A percentile compares a stretch with the other conserved stretches of the same genome.
Evolutionary conservation across 345 rosid genomes (phyloP).

Genomic region (Luvunga scandens): DNA sequence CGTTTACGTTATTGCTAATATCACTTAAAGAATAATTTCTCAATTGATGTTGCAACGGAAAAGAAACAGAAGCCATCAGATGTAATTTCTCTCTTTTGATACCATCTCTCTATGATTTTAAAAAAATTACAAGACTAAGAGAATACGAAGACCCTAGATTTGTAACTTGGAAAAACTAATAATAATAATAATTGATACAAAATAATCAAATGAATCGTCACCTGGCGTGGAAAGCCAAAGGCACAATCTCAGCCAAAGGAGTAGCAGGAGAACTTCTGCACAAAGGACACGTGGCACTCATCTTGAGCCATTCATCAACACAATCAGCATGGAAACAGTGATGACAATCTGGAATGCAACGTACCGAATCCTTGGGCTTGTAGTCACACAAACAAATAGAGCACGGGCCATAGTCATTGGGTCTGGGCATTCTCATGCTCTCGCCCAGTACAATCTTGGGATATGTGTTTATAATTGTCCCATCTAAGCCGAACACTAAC

Average conservation of each 20-base stretch:
- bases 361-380: slow-evolving; percentile 40
- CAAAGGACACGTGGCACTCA: slow-evolving; percentile 69
- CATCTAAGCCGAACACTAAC: slow-evolving; percentile 38
- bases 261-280: slow-evolving; percentile 72
- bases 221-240: slow-evolving; percentile 46
- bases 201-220: slow-evolving; percentile 24
- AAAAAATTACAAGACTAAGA: too few species aligned
- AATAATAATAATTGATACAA: too few species aligned
- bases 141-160: too few species aligned
- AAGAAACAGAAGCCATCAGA: too few species aligned
- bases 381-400: slow-evolving; percentile 70
- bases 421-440: slow-evolving; percentile 54
- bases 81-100: too few species aligned
- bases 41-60: too few species aligned
- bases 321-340: slow-evolving; percentile 77
- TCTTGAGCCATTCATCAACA: slow-evolving; percentile 67
- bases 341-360: slow-evolving; percentile 63
- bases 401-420: slow-evolving; percentile 50
- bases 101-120: too few species aligned
- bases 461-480: slow-evolving; percentile 39
- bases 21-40: too few species aligned
- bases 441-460: slow-evolving; percentile 64
- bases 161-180: too few species aligned
- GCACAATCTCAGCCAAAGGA: slow-evolving; percentile 59
- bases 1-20: too few species aligned